Evolutionary conservation across 2,329 filamentous ascomycete species (phyloP).

Genomic region (Botrytis deweyae): DNA sequence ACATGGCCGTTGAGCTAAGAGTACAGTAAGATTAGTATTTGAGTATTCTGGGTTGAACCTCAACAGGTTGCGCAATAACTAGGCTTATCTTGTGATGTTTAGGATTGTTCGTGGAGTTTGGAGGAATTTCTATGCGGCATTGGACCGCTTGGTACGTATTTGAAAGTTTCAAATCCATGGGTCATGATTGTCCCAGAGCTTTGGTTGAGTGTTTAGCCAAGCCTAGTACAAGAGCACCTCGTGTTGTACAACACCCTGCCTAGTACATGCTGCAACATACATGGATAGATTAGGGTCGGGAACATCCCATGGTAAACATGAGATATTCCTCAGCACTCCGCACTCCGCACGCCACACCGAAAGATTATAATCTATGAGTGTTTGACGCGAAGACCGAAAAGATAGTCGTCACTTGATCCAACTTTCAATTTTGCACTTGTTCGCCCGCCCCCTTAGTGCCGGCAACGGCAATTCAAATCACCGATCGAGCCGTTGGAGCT

Average conservation of each 20-base stretch:
- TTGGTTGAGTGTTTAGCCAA: conserved; percentile 5
- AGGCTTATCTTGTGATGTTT: background rate
- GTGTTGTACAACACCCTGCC: conserved; percentile 10
- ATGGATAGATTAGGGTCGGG: background rate
- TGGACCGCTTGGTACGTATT: background rate
- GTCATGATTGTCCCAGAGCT: background rate
- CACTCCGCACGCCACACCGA: background rate
- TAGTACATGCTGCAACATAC: conserved; percentile 16
- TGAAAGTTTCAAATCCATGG: conserved; percentile 6
- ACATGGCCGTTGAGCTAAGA: conserved; percentile 70
- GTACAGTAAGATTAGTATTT: conserved; percentile 23
- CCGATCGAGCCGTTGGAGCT: background rate
- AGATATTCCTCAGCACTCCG: background rate
- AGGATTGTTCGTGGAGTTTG: background rate
- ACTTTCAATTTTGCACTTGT: background rate
- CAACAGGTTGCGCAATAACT: background rate
- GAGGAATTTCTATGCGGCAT: background rate
- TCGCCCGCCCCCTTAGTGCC: background rate
- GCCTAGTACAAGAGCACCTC: conserved; percentile 6
- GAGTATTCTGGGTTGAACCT: background rate
- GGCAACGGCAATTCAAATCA: background rate
- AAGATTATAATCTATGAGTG: background rate
- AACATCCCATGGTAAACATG: background rate
- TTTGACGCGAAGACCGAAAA: background rate
- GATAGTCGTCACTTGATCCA: background rate